These are phyloP conservation scores for Xylariaceae sp. DNA, from an alignment of 2,329 filamentous ascomycete genomes.

Conservation along the genomic window DNA sequence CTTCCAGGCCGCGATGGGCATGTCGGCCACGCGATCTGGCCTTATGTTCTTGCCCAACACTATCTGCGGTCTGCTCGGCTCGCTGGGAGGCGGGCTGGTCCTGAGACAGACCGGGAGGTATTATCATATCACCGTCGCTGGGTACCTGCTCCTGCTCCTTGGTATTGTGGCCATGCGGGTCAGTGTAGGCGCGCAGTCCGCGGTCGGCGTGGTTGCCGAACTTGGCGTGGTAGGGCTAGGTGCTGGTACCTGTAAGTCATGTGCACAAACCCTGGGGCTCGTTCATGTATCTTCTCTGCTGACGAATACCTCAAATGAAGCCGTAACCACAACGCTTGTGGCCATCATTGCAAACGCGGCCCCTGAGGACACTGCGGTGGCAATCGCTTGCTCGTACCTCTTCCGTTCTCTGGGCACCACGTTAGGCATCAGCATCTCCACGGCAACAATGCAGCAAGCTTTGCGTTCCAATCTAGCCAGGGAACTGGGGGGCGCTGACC, in stretches of 20 bases:
- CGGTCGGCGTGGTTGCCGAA: constrained; percentile 49
- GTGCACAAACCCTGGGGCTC: neutral
- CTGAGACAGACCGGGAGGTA: constrained; percentile 68
- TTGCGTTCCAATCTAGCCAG: constrained; percentile 52
- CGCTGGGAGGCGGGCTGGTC: constrained; percentile 56
- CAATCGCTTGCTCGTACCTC: constrained; percentile 73
- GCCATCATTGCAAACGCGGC: constrained; percentile 65
- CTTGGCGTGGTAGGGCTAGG: constrained; percentile 45
- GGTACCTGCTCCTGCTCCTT: constrained; percentile 48
- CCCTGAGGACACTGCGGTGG: constrained; percentile 64
- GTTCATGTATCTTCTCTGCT: neutral
- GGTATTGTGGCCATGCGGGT: constrained; percentile 53
- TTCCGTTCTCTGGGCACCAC: constrained; percentile 77
- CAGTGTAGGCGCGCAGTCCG: constrained; percentile 45
- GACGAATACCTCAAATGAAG: neutral
- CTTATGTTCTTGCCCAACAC: constrained; percentile 63
- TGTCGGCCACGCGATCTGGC: constrained; percentile 59
- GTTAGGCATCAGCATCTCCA: constrained; percentile 64
- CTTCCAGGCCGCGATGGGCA: constrained; percentile 65
- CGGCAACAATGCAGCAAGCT: constrained; percentile 66
- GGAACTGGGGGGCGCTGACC: constrained; percentile 47
- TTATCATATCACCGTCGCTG: constrained; percentile 60
- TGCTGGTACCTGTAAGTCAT: constrained; percentile 31
- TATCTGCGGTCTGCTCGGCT: constrained; percentile 55
- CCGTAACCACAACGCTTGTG: constrained; percentile 65